Evolutionary conservation across 2,329 filamentous ascomycete genomes (phyloP), one percentile per base, ranked within the genome.

Genomic region (Sporothrix globosa): DNA sequence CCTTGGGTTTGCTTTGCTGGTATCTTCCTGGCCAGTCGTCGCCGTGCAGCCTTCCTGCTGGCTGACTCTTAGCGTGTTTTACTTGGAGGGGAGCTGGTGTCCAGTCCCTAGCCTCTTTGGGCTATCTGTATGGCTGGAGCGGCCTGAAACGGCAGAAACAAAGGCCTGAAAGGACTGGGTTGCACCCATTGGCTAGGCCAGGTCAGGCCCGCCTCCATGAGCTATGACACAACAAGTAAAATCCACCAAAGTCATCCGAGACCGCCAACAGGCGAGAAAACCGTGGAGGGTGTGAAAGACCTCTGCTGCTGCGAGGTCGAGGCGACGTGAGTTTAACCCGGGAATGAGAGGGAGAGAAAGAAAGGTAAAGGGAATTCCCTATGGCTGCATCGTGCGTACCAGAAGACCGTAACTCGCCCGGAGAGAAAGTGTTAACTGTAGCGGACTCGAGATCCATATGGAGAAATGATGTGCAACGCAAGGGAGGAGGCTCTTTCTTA

Each of bases 1-100:
- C n/a, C 34, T 11, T 17, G 39, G 3, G 17, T 13, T 17, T 63
- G 56, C 68, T 63, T 48, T 70, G 69, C 50, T 67, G 52, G 60
- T 39, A 24, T 27, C 41, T 53, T 65, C 68, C 10, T 44, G 19
- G 10, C 34, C 68, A 56, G 58, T 70, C 69, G 50, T 67, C 11
- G 14, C 34, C 39, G 6, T 44, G 60, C 52, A 67, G 41, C 50
- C 39, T 56, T 46, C 58, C 52, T 66, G 50, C 34, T 44, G 50
- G 41, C 60, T 48, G 30, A 19, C 7, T 39, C 44, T 34, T 67
- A 61, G 69, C 69, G 69, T 67, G 69, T 70, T 70, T 70, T 70
- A 70, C 69, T 48, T 52, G 61, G 63, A 67, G 44, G 69, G 61
- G 61, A 60, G 52, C 11, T 56, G 24, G 27, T 21, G 13, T 66